Percentiles rank a stretch among this genome's conserved stretches.
These are phyloP conservation scores for Fusarium staphyleae DNA, from an alignment of 2,329 filamentous ascomycete genomes.

Conservation along the genomic window DNA sequence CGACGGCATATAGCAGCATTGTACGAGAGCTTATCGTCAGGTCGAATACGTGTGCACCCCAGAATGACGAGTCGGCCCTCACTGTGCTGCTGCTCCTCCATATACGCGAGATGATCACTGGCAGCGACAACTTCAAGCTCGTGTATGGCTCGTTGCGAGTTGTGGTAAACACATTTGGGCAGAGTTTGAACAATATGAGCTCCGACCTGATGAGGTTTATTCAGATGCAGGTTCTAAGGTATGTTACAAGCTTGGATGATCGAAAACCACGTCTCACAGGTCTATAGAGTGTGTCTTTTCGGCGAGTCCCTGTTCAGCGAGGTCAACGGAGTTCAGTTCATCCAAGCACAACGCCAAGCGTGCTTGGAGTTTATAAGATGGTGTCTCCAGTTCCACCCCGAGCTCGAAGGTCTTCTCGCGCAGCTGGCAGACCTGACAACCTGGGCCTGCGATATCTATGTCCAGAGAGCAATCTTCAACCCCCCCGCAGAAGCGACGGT, in stretches of 20 bases:
- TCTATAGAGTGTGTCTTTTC: constrained; percentile 25
- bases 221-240: constrained; percentile 34
- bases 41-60: constrained; percentile 28
- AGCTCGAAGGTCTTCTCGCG: constrained; percentile 22
- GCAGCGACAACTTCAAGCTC: constrained; percentile 33
- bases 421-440: constrained; percentile 30
- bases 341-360: constrained; percentile 28
- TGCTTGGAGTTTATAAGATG: constrained; percentile 35
- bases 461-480: constrained; percentile 31
- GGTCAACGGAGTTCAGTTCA: constrained; percentile 32
- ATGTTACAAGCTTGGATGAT: background rate
- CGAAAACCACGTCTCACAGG: background rate
- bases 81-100: constrained; percentile 30
- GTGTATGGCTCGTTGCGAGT: constrained; percentile 30
- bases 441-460: constrained; percentile 32
- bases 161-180: constrained; percentile 22
- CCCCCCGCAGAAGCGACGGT: constrained; percentile 25
- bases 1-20: constrained; percentile 18
- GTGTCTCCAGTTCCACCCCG: constrained; percentile 32
- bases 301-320: constrained; percentile 34
- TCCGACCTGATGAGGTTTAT: constrained; percentile 31
- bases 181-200: background rate
- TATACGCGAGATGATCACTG: constrained; percentile 36
- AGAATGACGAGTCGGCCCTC: constrained; percentile 33
- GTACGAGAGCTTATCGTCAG: constrained; percentile 28